Evolutionary conservation across 73 alveolate genomes (phyloP), one percentile per base, ranked within the genome.

Genomic region (Blepharisma japonicum): DNA sequence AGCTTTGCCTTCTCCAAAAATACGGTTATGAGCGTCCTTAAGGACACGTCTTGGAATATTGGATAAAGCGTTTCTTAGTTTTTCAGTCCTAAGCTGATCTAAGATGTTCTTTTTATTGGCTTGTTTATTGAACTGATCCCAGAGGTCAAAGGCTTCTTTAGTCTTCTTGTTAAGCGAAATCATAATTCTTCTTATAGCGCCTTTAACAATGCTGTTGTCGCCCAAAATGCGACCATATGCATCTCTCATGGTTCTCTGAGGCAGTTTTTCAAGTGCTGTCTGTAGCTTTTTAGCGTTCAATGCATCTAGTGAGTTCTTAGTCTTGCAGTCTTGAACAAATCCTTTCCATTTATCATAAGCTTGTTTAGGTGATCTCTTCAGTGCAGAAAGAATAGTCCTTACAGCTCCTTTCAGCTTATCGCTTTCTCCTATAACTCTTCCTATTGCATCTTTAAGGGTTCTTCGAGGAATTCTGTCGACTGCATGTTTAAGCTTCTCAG

Each of bases 381-480:
- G 2, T 25, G 50, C 74, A 14, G 74, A 14, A 25, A 61, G 23
- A n/a, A 61, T 20, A 14, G 74, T 61, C 74, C 23, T 61, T n/a
- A 61, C 6, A n/a, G 18, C 18, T 2, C 74, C 74, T 61, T 61
- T 39, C 14, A 61, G 47, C 5, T n/a, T 39, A 5, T 39, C 23
- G 11, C 74, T 39, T 61, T 39, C 74, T 20, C 74, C 74, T 20
- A 61, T 25, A 14, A 61, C 38, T 61, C 74, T 14, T 14, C 23
- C 23, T 11, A 61, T 14, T 8, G 23, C 23, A 61, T 25, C 23
- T 25, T 61, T 61, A 1, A 61, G 39, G 39, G 47, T 61, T 25
- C 74, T 14, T 14, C 67, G 67, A 53, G 67, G 67, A 53, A 53
- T 11, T 53, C 23, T 11, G 5, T 53, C 23, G 0, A 53, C 27